Evolutionary conservation across 495 filamentous ascomycete genomes (phyloP), one percentile per base, ranked within the genome.

Genomic region (Aspergillus nanangensis): DNA sequence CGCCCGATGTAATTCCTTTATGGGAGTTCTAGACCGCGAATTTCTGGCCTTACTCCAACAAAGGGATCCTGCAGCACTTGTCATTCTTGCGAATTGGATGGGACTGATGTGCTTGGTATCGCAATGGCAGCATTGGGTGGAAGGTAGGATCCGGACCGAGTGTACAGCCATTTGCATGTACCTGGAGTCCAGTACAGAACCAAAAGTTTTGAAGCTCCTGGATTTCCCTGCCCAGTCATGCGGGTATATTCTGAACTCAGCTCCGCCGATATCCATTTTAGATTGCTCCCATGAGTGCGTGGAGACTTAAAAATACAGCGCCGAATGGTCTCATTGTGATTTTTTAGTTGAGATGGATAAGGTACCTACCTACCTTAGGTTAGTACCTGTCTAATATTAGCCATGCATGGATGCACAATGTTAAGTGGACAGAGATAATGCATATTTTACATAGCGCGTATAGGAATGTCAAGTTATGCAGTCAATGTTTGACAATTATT

Each of bases 1-100:
- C 2, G 44, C 38, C 4, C 60, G 55, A 14, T 56, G 53, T 38
- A 47, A 60, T 8, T 61, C 56, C 0, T 67, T 61, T 20, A 64
- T 66, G 58, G 63, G 58, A 14, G 53, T 63, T 15, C 35, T 70
- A 21, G 57, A 61, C n/a, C 56, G 57, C 5, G 52, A 58, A 11
- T 69, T 69, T 46, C 41, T 70, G 10, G 40, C 34, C 3, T 41
- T 48, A 1, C 47, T 74, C 13, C 50, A 68, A 32, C 41, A 54
- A 22, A 60, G 62, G 37, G 61, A 71, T 7, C 62, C 71, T 7
- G 33, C 58, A 29, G 61, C 67, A 2, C 34, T 77, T 8, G 54
- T 67, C 1, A 49, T 76, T 1, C 44, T 76, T 18, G 65, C 66
- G 3, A 53, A 72, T 36, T 77, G 66, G 57, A 65, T 60, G 37